Percentiles rank a stretch among this genome's conserved stretches.
Conservation (phyloP, 768 basidiomycete genomes). For the Mycena venus region DNA sequence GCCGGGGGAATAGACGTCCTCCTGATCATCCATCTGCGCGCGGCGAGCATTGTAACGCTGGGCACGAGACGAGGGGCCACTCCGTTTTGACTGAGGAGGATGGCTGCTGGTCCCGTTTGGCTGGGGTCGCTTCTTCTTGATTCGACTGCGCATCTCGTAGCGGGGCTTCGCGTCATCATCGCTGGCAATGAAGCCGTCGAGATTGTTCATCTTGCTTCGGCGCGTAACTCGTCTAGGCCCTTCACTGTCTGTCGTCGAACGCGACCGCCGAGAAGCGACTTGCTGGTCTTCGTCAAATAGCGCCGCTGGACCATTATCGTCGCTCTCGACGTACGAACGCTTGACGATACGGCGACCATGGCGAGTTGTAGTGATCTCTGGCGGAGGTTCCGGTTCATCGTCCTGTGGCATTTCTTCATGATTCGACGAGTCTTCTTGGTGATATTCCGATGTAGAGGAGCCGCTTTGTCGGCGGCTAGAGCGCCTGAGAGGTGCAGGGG, state of each 20-base stretch:
- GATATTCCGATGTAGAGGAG: constrained; percentile 64
- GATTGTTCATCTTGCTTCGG: constrained; percentile 33
- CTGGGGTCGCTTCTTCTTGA: constrained; percentile 43
- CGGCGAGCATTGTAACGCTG: constrained; percentile 59
- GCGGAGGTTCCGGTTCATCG: constrained; percentile 41
- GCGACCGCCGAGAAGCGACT: constrained; percentile 7
- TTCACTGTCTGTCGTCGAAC: constrained; percentile 37
- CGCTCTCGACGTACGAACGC: constrained; percentile 61
- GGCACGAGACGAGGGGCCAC: constrained; percentile 34
- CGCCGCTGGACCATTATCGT: constrained; percentile 48
- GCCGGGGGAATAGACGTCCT: constrained; percentile 71
- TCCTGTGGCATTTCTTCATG: constrained; percentile 47
- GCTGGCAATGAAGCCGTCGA: constrained; percentile 54
- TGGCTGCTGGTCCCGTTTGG: constrained; percentile 29
- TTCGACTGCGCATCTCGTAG: constrained; percentile 55
- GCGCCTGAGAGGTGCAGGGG: constrained; percentile 44
- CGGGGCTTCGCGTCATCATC: constrained; percentile 61
- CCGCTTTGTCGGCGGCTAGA: constrained; percentile 49
- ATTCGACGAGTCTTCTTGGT: constrained; percentile 61
- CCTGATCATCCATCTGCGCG: constrained; percentile 56
- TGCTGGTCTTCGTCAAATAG: constrained; percentile 42
- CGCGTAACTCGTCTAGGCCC: constrained; percentile 33
- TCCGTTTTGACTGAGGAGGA: constrained; percentile 24
- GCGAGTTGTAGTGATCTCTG: constrained; percentile 43
- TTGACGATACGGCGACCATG: constrained; percentile 58